Evolutionary conservation across 768 basidiomycete species (phyloP), one percentile per base, ranked within the genome.

Genomic region (Leccinum boreale): DNA sequence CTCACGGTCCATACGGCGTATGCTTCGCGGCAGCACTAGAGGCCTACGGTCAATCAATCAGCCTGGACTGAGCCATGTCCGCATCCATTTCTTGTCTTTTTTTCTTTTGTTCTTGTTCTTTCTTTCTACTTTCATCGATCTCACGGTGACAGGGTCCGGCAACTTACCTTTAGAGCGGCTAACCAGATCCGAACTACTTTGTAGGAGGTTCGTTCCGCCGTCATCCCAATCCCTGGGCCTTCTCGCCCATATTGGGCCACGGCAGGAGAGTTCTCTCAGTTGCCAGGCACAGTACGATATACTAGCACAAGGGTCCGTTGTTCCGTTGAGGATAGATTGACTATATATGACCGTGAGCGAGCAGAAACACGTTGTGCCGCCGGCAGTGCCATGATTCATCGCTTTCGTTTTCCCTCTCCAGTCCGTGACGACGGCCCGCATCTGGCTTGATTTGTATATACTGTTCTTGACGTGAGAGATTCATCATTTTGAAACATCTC

Each of bases 281-380:
- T 62, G 50, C 63, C 66, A 65, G 63, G 60, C 36, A 66, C 65
- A 2, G 21, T 3, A 36, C 36, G 21, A 48, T 21, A 28, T n/a
- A n/a, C n/a, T n/a, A 21, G 11, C 5, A 49, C 53, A 51, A 58
- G 52, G 57, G 33, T 33, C 44, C 46, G 46, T 9, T 33, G 21
- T 36, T 53, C 29, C 35, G 21, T 44, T 47, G 50, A 31, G 59
- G 48, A 44, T 19, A 50, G 29, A 47, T 52, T 44, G 3, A 24
- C 23, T 49, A 49, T 50, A 17, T 31, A 50, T 50, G 29, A 29
- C n/a, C 19, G 49, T 44, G 42, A 19, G 19, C 29, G 49, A 50
- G 31, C n/a, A 50, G 24, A 26, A 28, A 26, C 47, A 49, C 47
- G 46, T 39, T 12, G 36, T 21, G 44, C 17, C 36, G 15, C 31